Evolutionary conservation across 2,329 filamentous ascomycete genomes (phyloP), one percentile per base, ranked within the genome.

Genomic region (Colletotrichum shisoi): DNA sequence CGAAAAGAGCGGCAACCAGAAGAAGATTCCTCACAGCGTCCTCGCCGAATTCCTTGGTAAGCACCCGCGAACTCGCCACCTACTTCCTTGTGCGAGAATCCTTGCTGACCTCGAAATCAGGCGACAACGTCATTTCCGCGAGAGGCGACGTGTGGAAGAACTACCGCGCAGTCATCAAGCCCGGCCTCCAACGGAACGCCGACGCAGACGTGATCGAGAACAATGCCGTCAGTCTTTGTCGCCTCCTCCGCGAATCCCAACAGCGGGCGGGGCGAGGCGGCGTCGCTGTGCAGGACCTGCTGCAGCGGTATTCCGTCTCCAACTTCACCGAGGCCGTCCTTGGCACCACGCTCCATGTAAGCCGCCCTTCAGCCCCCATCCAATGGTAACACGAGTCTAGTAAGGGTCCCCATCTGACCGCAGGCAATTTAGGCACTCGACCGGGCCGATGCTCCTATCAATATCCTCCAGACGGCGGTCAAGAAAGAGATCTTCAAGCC

Each of bases 91-190:
- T 1, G 9, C 1, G 5, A 8, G 48, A 8, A n/a, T 4, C 17
- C 11, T 8, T 51, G 19, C 54, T 64, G 42, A 67, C 54, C 42
- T 13, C 12, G 15, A 19, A 15, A 21, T 6, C 46, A 68, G 79
- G 79, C 5, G 78, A 79, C 57, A 80, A 80, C 49, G 75, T 80
- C 27, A 80, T 80, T 31, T 79, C 76, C 54, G 73, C 77, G 6
- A 74, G 75, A 60, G 78, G 77, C 2, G 72, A 75, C 9, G 73
- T 71, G 2, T 80, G 78, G 79, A 76, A 71, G 63, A 70, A 71
- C 4, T 80, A 77, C 63, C 73, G 72, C 1, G 71, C 73, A 1
- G 73, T 80, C 24, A 73, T 79, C 71, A 78, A 79, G 57, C 75
- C 77, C 0, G 78, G 74, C 0, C 57, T 80, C 39, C 78, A 79